phyloP scores from a whole-genome alignment of 495 filamentous ascomycete species.

The Ascobolus immersus region DNA sequence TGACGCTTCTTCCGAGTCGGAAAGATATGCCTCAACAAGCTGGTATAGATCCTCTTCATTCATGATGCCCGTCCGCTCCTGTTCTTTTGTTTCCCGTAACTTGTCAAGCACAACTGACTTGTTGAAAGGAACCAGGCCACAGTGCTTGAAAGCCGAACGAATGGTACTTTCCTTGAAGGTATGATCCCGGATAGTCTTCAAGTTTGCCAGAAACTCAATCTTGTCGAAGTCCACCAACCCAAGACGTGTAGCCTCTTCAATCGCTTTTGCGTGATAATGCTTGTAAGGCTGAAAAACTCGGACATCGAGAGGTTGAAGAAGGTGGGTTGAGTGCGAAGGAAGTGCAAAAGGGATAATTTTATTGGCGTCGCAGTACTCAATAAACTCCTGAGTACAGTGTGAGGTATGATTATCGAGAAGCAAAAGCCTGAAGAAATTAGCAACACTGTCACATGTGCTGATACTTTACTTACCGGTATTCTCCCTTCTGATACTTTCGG shows the following conservation, averaged over 20 bases:
- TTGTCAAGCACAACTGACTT: neutral
- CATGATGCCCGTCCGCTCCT: too few species aligned
- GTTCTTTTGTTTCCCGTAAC: too few species aligned
- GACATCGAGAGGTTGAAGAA: neutral
- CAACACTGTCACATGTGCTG: too few species aligned
- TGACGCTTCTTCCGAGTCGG: too few species aligned
- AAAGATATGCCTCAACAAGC: too few species aligned
- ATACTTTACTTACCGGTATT: too few species aligned
- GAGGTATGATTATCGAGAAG: conserved; percentile 1
- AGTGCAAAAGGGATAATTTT: conserved; percentile 2
- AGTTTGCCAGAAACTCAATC: neutral
- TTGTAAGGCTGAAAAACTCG: conserved; percentile 2
- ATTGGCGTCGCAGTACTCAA: neutral
- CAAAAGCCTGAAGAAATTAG: too few species aligned
- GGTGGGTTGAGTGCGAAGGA: neutral
- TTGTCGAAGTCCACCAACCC: neutral
- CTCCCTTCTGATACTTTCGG: neutral
- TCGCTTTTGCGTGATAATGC: neutral
- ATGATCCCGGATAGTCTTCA: neutral
- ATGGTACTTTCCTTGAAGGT: neutral
- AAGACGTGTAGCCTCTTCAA: neutral
- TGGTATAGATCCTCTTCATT: too few species aligned
- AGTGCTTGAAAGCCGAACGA: neutral
- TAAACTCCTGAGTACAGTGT: conserved; percentile 1
- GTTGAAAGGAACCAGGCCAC: neutral